Evolutionary conservation across 768 basidiomycete species (phyloP).

Genomic region (Russula earlei): DNA sequence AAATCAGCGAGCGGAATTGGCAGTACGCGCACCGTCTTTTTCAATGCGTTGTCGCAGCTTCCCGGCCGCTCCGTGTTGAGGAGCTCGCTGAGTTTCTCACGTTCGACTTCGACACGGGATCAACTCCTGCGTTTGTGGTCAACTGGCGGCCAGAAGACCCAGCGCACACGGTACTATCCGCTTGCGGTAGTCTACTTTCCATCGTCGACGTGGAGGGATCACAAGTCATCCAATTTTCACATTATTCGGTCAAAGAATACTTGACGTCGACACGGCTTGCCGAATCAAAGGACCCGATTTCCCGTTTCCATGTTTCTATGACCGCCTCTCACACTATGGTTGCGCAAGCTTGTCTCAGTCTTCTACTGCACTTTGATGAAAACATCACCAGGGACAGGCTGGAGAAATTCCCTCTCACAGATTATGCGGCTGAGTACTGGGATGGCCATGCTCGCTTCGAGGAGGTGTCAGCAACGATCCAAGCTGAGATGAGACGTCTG

Average conservation of each 20-base stretch:
- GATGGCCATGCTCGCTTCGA: too few species aligned
- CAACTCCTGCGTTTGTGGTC: not conserved
- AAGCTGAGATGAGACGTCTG: too few species aligned
- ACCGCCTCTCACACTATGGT: not conserved
- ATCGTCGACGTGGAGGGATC: not conserved
- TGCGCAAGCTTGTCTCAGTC: not conserved
- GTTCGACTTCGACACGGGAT: not conserved
- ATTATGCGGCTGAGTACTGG: too few species aligned
- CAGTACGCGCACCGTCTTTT: not conserved
- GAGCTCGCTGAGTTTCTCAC: not conserved
- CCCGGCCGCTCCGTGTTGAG: not conserved
- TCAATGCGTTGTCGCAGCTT: not conserved
- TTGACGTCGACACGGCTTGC: not conserved
- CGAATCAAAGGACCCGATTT: not conserved
- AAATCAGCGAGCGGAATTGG: not conserved
- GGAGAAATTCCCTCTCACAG: too few species aligned
- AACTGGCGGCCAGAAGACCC: not conserved
- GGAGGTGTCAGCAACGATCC: too few species aligned
- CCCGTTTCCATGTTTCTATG: not conserved
- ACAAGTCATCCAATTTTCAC: not conserved
- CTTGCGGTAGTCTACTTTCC: not conserved
- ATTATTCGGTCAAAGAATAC: not conserved
- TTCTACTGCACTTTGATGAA: not conserved
- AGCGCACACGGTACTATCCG: not conserved
- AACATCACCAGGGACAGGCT: too few species aligned